Evolutionary conservation across 441 rosid genomes (phyloP), one percentile per base, ranked within the genome.

Genomic region (Populus hybrid): DNA sequence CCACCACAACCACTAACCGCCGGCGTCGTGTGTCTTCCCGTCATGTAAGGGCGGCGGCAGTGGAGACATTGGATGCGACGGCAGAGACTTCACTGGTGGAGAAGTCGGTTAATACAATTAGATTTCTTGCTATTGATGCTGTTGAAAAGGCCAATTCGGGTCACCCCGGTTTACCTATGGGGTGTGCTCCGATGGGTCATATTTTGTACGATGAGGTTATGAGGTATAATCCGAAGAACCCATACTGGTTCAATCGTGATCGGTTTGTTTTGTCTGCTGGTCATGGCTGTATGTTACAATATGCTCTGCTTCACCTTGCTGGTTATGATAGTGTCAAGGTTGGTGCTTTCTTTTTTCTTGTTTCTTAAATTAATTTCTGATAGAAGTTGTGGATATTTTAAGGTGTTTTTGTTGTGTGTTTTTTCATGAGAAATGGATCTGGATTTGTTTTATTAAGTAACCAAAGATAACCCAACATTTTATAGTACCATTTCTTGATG

Each of bases 141-240:
- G 99, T 97, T 18, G 99, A 97, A 89, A 97, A 93, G 88, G 99
- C 99, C 3, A 97, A 97, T 70, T 97, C 99, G 10, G 99, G 99
- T 5, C 99, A 97, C 81, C 99, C 99, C 16, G 99, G 99, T 18
- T 86, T 97, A 76, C 99, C 99, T 61, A 97, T 97, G 99, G 99
- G 99, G 0, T 97, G 99, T 84, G 99, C 99, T 59, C 99, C 99
- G 26, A 82, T 94, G 90, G 98, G 98, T 36, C 99, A 97, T 85
- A 84, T 97, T n/a, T 79, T 97, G 78, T 97, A 93, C 82, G 99
- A 97, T 74, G 99, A 97, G 83, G 82, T 93, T 20, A 94, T 97
- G 99, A 92, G 88, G 83, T 97, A 93, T 72, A 97, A 97, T 81
- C 99, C 99, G 0, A 93, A 93, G 90, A 97, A 91, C 67, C 99